Evolutionary conservation across 176 grass and related monocot species (phyloP).

Genomic region (Cenchrus purpureus): DNA sequence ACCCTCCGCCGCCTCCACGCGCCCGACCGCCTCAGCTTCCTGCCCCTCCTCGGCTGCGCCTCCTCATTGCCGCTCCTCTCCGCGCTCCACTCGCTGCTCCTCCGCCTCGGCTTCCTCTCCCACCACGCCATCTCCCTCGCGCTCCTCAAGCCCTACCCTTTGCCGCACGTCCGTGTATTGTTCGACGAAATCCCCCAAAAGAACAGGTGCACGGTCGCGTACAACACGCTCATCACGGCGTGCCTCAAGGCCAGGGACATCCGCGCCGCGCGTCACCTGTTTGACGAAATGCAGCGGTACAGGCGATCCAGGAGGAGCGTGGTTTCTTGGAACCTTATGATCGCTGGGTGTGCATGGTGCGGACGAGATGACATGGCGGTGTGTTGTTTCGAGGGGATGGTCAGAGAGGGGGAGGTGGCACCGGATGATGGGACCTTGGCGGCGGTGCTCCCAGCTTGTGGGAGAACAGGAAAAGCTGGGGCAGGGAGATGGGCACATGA

Average conservation of each 20-base stretch:
- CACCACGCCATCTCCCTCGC: conserved; percentile 52
- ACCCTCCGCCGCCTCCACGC: conserved; percentile 37
- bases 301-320: conserved; percentile 49
- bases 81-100: conserved; percentile 51
- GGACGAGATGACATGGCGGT: conserved; percentile 42
- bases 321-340: conserved; percentile 67
- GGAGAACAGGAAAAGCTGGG: conserved; percentile 40
- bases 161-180: background rate
- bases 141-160: conserved; percentile 39
- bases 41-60: conserved; percentile 46
- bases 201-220: conserved; percentile 47
- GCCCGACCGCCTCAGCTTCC: conserved; percentile 37
- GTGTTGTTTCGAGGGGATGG: conserved; percentile 48
- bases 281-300: conserved; percentile 56
- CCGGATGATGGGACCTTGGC: conserved; percentile 61
- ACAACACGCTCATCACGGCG: conserved; percentile 47
- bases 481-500: conserved; percentile 50
- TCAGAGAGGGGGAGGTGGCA: conserved; percentile 19
- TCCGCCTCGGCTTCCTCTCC: conserved; percentile 53
- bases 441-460: conserved; percentile 52
- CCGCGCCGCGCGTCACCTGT: conserved; percentile 32
- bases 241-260: conserved; percentile 25
- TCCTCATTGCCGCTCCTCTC: conserved; percentile 32
- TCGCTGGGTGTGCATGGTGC: conserved; percentile 38
- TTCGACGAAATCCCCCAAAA: conserved; percentile 42